phyloP scores from a whole-genome alignment of 164 flowering plant genomes.

The Protea cynaroides region DNA sequence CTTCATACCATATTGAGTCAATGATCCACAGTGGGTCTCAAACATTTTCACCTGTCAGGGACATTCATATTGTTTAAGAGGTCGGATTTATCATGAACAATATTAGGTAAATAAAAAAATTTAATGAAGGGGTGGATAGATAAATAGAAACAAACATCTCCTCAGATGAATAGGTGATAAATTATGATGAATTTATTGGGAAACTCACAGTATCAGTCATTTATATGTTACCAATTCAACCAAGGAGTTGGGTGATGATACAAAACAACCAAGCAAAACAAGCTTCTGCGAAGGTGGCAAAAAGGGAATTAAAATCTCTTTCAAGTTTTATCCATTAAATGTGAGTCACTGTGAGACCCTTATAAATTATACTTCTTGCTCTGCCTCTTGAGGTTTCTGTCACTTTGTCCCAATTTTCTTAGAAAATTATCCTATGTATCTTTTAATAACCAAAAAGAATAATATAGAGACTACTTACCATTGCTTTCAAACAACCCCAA shows the following conservation, averaged over 20 bases:
- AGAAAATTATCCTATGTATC: not conserved
- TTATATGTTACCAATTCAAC: too few relatives aligned
- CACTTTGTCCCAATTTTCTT: not conserved
- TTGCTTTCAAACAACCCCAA: slow-evolving; percentile 76
- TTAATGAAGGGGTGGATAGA: not conserved
- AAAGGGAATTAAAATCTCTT: too few relatives aligned
- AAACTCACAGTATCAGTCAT: too few relatives aligned
- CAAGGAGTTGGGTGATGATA: too few relatives aligned
- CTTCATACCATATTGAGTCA: slow-evolving; percentile 92
- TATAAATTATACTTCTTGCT: not conserved
- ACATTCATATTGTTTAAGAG: too few relatives aligned
- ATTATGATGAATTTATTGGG: too few relatives aligned
- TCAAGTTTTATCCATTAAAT: not conserved
- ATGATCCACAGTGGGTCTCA: slow-evolving; percentile 66
- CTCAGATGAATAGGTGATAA: too few relatives aligned
- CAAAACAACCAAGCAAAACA: too few relatives aligned
- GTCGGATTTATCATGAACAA: too few relatives aligned
- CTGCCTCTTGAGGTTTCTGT: not conserved
- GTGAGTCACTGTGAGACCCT: not conserved
- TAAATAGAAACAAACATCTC: too few relatives aligned
- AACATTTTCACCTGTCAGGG: slow-evolving; percentile 51
- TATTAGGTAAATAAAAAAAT: too few relatives aligned
- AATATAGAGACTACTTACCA: slow-evolving; percentile 33
- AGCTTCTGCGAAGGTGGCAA: too few relatives aligned
- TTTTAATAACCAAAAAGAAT: not conserved